A percentile compares a stretch with the other conserved stretches of the same genome.
Conservation (phyloP, 106 monocot species). For the Phalaenopsis aphrodite region DNA sequence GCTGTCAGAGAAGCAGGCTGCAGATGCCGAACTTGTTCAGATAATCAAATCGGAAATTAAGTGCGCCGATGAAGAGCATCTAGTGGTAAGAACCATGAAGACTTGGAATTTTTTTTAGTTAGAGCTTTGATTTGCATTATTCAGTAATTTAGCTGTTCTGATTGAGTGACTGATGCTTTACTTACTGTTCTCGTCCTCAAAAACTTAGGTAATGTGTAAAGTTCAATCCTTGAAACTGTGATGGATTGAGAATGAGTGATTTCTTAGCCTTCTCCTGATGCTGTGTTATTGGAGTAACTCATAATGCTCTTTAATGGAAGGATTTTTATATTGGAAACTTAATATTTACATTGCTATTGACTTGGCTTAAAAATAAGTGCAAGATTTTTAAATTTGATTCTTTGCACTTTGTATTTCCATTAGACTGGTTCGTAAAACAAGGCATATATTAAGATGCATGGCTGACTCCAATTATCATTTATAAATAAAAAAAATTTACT, state of each 20-base stretch:
- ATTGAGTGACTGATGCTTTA: neutral
- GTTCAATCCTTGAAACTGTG: neutral
- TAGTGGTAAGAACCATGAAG: neutral
- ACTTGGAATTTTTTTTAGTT: neutral
- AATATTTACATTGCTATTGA: too few relatives aligned
- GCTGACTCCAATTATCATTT: too few relatives aligned
- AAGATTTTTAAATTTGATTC: too few relatives aligned
- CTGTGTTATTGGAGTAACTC: neutral
- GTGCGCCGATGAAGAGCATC: conserved; percentile 5
- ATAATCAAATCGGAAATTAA: conserved; percentile 16
- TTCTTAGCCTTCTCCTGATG: neutral
- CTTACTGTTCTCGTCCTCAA: neutral
- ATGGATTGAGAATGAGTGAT: neutral
- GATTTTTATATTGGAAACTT: too few relatives aligned
- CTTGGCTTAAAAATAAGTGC: too few relatives aligned
- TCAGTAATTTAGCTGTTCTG: neutral
- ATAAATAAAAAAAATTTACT: too few relatives aligned
- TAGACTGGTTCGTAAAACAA: too few relatives aligned
- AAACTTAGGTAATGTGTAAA: neutral
- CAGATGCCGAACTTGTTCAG: conserved; percentile 4
- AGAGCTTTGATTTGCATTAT: neutral
- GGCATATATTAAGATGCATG: too few relatives aligned
- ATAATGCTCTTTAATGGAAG: neutral
- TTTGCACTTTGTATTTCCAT: too few relatives aligned
- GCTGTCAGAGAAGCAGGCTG: neutral